These are phyloP conservation scores for Rhinocladiella mackenziei DNA, from an alignment of 2,329 filamentous ascomycete species.

Conservation along the genomic window DNA sequence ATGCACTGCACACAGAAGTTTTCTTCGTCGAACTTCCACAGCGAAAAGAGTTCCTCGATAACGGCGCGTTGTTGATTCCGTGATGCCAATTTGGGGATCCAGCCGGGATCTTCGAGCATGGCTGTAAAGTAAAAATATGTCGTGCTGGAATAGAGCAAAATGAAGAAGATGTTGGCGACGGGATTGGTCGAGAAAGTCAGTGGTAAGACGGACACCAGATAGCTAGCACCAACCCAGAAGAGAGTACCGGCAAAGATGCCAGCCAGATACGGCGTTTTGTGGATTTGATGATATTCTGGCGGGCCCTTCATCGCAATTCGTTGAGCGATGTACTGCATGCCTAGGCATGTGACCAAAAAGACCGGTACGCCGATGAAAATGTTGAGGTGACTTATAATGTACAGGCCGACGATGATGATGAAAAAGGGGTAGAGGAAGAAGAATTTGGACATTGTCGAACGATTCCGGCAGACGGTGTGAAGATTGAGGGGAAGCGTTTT, in stretches of 20 bases:
- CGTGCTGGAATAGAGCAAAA: conserved; percentile 59
- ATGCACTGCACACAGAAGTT: conserved; percentile 95
- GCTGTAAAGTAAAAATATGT: conserved; percentile 81
- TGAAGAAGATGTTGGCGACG: conserved; percentile 76
- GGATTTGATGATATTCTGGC: conserved; percentile 80
- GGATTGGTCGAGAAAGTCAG: conserved; percentile 63
- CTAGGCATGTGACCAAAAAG: conserved; percentile 44
- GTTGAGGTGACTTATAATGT: conserved; percentile 68
- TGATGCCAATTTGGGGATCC: conserved; percentile 83
- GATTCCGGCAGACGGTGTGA: conserved; percentile 68
- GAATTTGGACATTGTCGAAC: conserved; percentile 74
- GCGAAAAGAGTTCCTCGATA: conserved; percentile 78
- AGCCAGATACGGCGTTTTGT: conserved; percentile 91
- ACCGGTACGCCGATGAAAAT: conserved; percentile 73
- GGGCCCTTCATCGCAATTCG: conserved; percentile 78
- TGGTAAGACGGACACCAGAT: conserved; percentile 71
- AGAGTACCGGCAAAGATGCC: conserved; percentile 87
- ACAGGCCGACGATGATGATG: conserved; percentile 66
- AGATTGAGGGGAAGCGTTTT: conserved; percentile 69
- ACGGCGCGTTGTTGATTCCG: conserved; percentile 84
- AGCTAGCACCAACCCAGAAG: conserved; percentile 74
- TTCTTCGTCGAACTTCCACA: conserved; percentile 87
- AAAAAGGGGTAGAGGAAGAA: conserved; percentile 86
- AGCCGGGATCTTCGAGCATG: conserved; percentile 88
- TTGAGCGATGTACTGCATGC: conserved; percentile 71